Evolutionary conservation across 768 basidiomycete genomes (phyloP), one percentile per base, ranked within the genome.

Genomic region (Termitomyces sp.): DNA sequence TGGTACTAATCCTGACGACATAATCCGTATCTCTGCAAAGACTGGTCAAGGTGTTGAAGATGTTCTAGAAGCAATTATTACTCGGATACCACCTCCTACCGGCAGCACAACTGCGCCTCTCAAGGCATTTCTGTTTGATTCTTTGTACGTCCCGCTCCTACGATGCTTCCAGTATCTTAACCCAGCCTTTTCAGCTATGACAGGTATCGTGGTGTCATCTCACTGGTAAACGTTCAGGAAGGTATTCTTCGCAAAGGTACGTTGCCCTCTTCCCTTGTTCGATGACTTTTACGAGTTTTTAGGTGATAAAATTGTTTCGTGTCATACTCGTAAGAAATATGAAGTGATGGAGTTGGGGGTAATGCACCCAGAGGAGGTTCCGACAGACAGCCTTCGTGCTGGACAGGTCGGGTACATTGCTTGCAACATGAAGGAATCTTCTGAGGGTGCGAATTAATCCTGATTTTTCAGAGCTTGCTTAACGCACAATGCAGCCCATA

Each of bases 381-480:
- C 90, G 13, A 89, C 88, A 0, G 75, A 75, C 12, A 79, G 77
- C 55, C 74, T 94, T 46, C 79, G 81, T 56, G 82, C 89, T 36
- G 92, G 92, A 6, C 92, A 94, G 72, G 93, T 94, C 18, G 91
- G 93, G 16, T 95, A 85, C 66, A 82, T 93, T 56, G 90, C 93
- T 1, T 98, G 96, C 72, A 96, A 95, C 68, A 98, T 99, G 96
- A 99, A 98, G 71, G 90, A 97, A 64, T 91, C 91, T 10, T 85
- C 90, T 14, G 94, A 98, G 79, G 95, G 95, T 94, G 56, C 43
- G 24, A 5, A 12, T 58, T 13, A 47, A 34, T 7, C 24, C 22
- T 5, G 6, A 16, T 34, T 45, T 36, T 27, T 8, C 14, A 45
- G 22, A 20, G 13, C 16, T 22, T 27, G 6, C n/a, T 27, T 40